These are phyloP conservation scores for Aureobasidium zeae DNA, from an alignment of 2,329 filamentous ascomycete genomes.

Conservation along the genomic window DNA sequence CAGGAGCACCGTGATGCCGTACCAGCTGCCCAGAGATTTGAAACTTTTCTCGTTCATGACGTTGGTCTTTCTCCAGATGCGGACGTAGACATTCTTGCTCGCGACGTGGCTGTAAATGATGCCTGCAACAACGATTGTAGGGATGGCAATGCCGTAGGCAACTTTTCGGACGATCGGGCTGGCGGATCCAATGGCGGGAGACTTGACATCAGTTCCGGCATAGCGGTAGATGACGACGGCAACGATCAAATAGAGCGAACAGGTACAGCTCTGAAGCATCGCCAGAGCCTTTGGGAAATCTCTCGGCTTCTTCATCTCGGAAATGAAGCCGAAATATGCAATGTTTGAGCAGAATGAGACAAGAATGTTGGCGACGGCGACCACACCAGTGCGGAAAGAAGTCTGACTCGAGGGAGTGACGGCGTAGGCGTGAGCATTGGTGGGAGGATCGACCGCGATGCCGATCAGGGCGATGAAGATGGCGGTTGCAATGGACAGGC, in stretches of 20 bases:
- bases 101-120: slow-evolving; percentile 62
- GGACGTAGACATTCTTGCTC: slow-evolving; percentile 55
- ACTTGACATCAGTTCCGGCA: slow-evolving; percentile 51
- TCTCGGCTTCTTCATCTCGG: slow-evolving; percentile 52
- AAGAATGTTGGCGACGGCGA: slow-evolving; percentile 58
- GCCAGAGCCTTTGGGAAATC: slow-evolving; percentile 55
- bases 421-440: slow-evolving; percentile 29
- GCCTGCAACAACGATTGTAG: slow-evolving; percentile 62
- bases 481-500: slow-evolving; percentile 53
- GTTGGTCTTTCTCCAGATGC: slow-evolving; percentile 45
- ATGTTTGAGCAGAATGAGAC: slow-evolving; percentile 32
- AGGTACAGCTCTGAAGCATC: slow-evolving; percentile 51
- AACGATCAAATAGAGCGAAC: slow-evolving; percentile 53
- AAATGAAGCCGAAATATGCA: slow-evolving; percentile 54
- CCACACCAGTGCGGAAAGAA: slow-evolving; percentile 44
- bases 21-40: slow-evolving; percentile 47
- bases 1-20: slow-evolving; percentile 44
- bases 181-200: slow-evolving; percentile 57
- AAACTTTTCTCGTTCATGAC: slow-evolving; percentile 28
- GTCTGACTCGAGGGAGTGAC: slow-evolving; percentile 33
- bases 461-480: slow-evolving; percentile 58
- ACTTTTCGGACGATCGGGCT: slow-evolving; percentile 47
- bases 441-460: slow-evolving; percentile 45
- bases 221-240: slow-evolving; percentile 59
- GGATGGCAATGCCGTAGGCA: slow-evolving; percentile 61